Percentiles rank a stretch among this genome's conserved stretches.
These are phyloP conservation scores for Tricholoma terreum DNA, from an alignment of 768 basidiomycete species.

Conservation along the genomic window DNA sequence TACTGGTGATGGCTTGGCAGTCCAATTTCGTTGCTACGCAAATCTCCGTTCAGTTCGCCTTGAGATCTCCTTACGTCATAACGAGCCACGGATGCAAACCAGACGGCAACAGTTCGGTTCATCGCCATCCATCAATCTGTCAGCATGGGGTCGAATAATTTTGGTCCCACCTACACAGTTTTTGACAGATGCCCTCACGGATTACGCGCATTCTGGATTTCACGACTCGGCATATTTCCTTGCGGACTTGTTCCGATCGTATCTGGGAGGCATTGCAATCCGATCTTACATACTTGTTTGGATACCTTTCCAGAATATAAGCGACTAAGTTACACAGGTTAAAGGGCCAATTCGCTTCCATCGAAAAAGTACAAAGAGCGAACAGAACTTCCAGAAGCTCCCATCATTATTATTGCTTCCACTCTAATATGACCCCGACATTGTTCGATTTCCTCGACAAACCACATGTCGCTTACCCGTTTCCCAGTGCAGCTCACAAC, in stretches of 20 bases:
- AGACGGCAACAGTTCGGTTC: neutral
- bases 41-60: conserved; percentile 18
- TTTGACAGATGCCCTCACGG: conserved; percentile 11
- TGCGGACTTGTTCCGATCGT: conserved; percentile 15
- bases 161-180: conserved; percentile 4
- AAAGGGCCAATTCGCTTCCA: neutral
- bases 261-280: conserved; percentile 7
- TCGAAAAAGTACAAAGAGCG: conserved; percentile 3
- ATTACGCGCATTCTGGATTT: neutral
- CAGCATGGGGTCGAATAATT: neutral
- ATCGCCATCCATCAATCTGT: conserved; percentile 17
- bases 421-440: neutral
- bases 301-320: conserved; percentile 15
- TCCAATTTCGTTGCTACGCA: conserved; percentile 2
- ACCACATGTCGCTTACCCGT: conserved; percentile 11
- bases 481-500: conserved; percentile 10
- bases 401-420: neutral
- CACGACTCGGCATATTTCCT: conserved; percentile 15
- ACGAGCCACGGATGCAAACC: conserved; percentile 9
- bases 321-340: conserved; percentile 5
- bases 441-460: conserved; percentile 11
- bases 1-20: neutral
- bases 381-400: neutral
- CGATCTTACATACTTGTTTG: conserved; percentile 17
- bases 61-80: conserved; percentile 15